Conservation (phyloP, 2,329 filamentous ascomycete species). For the Xylaria sp. region DNA sequence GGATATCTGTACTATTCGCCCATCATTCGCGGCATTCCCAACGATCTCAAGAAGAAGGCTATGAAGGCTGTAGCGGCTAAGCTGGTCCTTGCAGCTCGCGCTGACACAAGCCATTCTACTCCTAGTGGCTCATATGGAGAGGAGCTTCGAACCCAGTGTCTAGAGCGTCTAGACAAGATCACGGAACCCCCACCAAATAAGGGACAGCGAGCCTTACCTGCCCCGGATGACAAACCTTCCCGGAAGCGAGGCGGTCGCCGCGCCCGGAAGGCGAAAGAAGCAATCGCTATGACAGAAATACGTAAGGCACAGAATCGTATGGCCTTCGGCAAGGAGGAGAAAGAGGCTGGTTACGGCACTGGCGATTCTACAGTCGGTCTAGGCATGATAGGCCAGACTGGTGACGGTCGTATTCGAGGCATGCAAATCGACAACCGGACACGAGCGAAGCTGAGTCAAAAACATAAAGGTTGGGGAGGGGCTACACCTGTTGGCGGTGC, state of each 20-base stretch:
- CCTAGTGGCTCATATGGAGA: conserved; percentile 86
- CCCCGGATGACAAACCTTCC: conserved; percentile 93
- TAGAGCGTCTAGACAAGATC: conserved; percentile 89
- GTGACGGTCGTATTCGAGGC: conserved; percentile 88
- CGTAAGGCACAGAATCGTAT: conserved; percentile 96
- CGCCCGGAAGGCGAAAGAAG: conserved; percentile 94
- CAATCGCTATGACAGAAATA: conserved; percentile 94
- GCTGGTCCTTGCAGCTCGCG: conserved; percentile 89
- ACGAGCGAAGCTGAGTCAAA: conserved; percentile 90
- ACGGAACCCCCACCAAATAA: conserved; percentile 93
- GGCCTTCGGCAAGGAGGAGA: conserved; percentile 95
- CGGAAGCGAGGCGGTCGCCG: conserved; percentile 91
- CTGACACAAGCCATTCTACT: conserved; percentile 85
- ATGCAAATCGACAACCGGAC: conserved; percentile 94
- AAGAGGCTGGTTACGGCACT: conserved; percentile 88
- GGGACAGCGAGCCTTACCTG: conserved; percentile 84
- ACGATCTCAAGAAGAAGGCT: conserved; percentile 89
- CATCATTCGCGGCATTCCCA: conserved; percentile 85
- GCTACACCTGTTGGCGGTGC: conserved; percentile 72
- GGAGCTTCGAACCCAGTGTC: conserved; percentile 82
- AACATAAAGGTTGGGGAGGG: conserved; percentile 94
- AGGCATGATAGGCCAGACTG: conserved; percentile 92
- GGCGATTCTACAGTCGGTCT: conserved; percentile 87
- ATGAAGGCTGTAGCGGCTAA: conserved; percentile 96
- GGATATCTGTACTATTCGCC: conserved; percentile 94